These are phyloP conservation scores for Dalbergia cultrata DNA, from an alignment of 306 rosid species.

Conservation along the genomic window DNA sequence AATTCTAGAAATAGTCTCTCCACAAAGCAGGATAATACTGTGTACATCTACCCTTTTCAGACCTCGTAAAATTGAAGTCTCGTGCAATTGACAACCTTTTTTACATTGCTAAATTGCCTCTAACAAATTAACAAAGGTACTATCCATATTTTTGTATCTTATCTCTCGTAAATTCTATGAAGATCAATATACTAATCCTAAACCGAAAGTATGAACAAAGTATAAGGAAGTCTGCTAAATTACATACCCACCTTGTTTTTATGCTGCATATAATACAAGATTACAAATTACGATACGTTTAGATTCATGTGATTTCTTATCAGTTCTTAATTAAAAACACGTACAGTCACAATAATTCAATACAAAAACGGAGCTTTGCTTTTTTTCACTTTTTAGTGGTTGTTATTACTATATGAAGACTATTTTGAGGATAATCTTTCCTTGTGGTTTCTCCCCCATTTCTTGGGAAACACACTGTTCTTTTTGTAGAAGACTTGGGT, in stretches of 20 bases:
- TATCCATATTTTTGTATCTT: neutral
- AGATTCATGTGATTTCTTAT: neutral
- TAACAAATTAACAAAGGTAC: neutral
- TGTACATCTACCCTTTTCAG: too few relatives aligned
- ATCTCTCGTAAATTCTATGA: neutral
- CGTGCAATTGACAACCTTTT: too few relatives aligned
- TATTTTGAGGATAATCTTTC: conserved; percentile 1
- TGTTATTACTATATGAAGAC: neutral
- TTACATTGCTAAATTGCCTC: neutral
- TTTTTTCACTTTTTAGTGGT: conserved; percentile 1
- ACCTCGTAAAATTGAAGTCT: too few relatives aligned
- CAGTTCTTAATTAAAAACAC: neutral
- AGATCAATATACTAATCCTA: neutral
- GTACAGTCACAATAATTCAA: neutral
- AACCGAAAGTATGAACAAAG: neutral
- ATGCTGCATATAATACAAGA: neutral
- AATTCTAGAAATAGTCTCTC: too few relatives aligned
- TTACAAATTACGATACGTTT: neutral
- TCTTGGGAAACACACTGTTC: conserved; percentile 58
- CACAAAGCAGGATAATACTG: too few relatives aligned
- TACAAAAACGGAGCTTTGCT: conserved; percentile 1
- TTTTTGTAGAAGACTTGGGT: conserved; percentile 21
- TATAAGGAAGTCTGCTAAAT: neutral
- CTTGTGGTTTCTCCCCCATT: conserved; percentile 38
- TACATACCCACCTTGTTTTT: neutral